These are phyloP conservation scores for Leptographium wingfieldii DNA, from an alignment of 2,329 filamentous ascomycete genomes.

Conservation along the genomic window DNA sequence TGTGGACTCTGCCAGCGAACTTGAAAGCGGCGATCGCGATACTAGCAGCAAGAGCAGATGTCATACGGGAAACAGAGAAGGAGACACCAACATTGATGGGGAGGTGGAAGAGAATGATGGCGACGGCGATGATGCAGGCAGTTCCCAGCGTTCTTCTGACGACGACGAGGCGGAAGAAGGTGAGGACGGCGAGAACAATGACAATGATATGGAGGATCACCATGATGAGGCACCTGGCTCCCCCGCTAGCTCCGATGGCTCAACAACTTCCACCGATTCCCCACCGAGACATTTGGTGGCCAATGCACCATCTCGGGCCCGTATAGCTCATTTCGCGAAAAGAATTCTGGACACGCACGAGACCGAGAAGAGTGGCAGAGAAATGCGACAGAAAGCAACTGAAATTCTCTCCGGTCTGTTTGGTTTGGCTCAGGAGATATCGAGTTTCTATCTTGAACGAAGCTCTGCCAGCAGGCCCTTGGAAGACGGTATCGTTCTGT, in stretches of 20 bases:
- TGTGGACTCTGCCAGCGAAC: background rate
- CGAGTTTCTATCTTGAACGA: constrained; percentile 52
- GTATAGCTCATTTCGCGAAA: constrained; percentile 66
- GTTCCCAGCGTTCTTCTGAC: constrained; percentile 36
- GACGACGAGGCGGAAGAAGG: constrained; percentile 27
- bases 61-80: constrained; percentile 2
- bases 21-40: constrained; percentile 14
- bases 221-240: constrained; percentile 54
- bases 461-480: constrained; percentile 31
- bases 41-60: background rate
- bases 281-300: constrained; percentile 35
- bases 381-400: constrained; percentile 66
- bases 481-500: constrained; percentile 51
- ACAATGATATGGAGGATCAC: constrained; percentile 38
- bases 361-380: constrained; percentile 55
- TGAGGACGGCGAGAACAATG: constrained; percentile 30
- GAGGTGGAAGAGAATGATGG: constrained; percentile 22
- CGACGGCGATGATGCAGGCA: constrained; percentile 20
- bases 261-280: constrained; percentile 50
- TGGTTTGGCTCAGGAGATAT: constrained; percentile 57
- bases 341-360: constrained; percentile 78
- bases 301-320: constrained; percentile 49
- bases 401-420: constrained; percentile 65
- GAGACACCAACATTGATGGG: constrained; percentile 20
- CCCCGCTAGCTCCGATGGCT: constrained; percentile 51